Evolutionary conservation across 345 rosid genomes (phyloP), one percentile per base, ranked within the genome.

Genomic region (Euphorbia peplus): DNA sequence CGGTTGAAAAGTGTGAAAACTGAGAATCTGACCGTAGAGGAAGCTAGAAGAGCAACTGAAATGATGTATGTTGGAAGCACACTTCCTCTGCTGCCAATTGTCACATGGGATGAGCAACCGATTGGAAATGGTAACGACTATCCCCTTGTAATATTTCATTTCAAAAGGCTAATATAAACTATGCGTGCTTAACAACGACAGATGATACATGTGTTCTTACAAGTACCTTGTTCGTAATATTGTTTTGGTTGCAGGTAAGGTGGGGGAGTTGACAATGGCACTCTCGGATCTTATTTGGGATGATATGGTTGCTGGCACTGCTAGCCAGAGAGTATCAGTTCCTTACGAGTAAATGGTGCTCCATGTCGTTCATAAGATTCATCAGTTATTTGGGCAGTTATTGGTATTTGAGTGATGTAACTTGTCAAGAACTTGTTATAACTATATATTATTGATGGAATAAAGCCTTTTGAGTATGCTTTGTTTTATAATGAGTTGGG

Each of bases 51-150:
- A 15, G 77, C 81, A 0, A 76, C 78, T 13, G 90, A 86, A 73
- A 86, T 88, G 87, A 86, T 86, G 90, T 86, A 69, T 62, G 76
- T 86, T 4, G 90, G 93, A 50, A 88, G 93, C 84, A 86, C 89
- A 19, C 86, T 88, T 59, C 89, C 89, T 3, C 0, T 88, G 37
- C 68, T 88, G 80, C 86, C 89, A 24, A 84, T 86, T 73, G 67
- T 79, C 48, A 63, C 13, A 82, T 88, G 93, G 93, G 93, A 88
- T 73, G 85, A 76, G 21, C 78, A 80, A 35, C 84, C 89, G 1
- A 80, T 88, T 18, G 87, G 85, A 72, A 86, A 88, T 77, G 90
- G 93, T 88, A 84, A 75, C 67, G 6, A 50, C 63, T 12, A n/a
- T 39, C 28, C 26, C 57, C 41, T 46, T 16, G 16, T 61, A 19